Percentiles rank a stretch among this genome's conserved stretches.
Evolutionary conservation across 768 basidiomycete species (phyloP).

Genomic region (Suillus brevipes): DNA sequence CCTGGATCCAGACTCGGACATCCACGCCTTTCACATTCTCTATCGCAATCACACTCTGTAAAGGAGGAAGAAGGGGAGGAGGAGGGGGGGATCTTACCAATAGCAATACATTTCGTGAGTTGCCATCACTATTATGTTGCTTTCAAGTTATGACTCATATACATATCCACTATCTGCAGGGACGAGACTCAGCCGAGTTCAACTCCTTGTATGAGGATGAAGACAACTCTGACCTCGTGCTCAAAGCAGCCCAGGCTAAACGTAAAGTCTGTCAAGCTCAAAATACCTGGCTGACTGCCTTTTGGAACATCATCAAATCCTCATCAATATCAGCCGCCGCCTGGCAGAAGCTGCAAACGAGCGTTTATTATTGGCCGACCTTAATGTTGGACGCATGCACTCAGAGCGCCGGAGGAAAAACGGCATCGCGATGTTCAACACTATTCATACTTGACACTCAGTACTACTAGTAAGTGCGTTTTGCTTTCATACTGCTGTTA

Average conservation of each 20-base stretch:
- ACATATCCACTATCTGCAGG: not conserved
- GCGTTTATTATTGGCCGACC: not conserved
- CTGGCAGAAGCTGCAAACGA: not conserved
- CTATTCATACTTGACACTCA: not conserved
- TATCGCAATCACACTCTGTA: not conserved
- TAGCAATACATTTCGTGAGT: not conserved
- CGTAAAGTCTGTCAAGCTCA: not conserved
- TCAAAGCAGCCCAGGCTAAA: too few species aligned
- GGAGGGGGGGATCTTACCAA: not conserved
- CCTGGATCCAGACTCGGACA: not conserved
- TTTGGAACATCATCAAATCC: not conserved
- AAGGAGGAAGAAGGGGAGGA: not conserved
- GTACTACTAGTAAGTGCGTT: too few species aligned
- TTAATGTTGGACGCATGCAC: not conserved
- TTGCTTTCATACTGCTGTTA: too few species aligned
- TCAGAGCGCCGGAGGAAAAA: not conserved
- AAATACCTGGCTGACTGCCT: not conserved
- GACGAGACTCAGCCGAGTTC: not conserved
- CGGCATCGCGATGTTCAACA: not conserved
- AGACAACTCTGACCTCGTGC: too few species aligned
- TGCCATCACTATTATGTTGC: not conserved
- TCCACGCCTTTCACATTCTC: not conserved
- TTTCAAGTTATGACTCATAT: not conserved
- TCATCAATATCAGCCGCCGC: not conserved
- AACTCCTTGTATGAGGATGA: too few species aligned